A percentile compares a stretch with the other conserved stretches of the same genome.
Evolutionary conservation across 1,284 basidiomycete species (phyloP).

Genomic region (Agaricales sp.): DNA sequence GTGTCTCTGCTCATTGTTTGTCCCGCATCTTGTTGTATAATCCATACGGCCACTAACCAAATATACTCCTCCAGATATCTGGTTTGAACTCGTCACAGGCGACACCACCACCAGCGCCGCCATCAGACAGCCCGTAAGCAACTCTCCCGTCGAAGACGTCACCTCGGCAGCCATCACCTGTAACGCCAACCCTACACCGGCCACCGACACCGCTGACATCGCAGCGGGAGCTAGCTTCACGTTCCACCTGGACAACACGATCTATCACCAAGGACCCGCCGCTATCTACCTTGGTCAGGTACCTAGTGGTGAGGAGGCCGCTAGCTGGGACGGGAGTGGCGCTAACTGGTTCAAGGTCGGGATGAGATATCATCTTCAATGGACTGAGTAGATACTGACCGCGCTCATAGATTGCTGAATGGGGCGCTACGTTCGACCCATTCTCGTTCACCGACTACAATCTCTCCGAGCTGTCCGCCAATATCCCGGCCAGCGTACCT

Average conservation of each 20-base stretch:
- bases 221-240: constrained; percentile 27
- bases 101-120: too few species aligned
- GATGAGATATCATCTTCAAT: neutral
- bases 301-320: constrained; percentile 22
- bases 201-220: constrained; percentile 26
- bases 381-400: neutral
- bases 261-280: constrained; percentile 32
- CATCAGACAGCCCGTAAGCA: constrained; percentile 26
- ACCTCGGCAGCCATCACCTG: constrained; percentile 26
- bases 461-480: constrained; percentile 23
- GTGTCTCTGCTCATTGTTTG: too few species aligned
- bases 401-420: constrained; percentile 23
- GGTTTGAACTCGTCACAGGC: too few species aligned
- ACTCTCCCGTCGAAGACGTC: constrained; percentile 27
- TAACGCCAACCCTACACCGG: constrained; percentile 24
- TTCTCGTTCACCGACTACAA: constrained; percentile 25
- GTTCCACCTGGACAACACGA: constrained; percentile 27
- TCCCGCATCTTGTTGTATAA: too few species aligned
- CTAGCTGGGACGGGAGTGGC: constrained; percentile 33
- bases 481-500: constrained; percentile 26
- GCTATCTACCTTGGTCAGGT: constrained; percentile 31
- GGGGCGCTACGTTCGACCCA: constrained; percentile 27
- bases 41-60: too few species aligned
- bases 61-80: too few species aligned
- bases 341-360: constrained; percentile 35